Evolutionary conservation across 129 eudicot genomes (phyloP), one percentile per base, ranked within the genome.

Genomic region (Centella asiatica): DNA sequence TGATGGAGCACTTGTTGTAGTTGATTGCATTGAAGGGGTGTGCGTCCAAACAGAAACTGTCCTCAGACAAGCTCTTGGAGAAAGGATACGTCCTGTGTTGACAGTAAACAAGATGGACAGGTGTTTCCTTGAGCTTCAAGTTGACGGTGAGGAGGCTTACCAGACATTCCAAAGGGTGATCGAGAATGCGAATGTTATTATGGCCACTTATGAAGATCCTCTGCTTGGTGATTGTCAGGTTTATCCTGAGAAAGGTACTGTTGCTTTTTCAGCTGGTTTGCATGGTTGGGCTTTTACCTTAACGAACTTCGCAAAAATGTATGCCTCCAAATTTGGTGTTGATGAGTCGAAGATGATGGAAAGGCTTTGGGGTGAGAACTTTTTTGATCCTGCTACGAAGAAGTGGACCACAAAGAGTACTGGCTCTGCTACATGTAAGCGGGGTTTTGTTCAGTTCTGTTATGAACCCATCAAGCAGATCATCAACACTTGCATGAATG

Each of bases 91-190:
- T 17, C 85, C 85, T 18, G 81, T 79, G 6, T 62, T 78, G 31
- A 78, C 79, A 0, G 88, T 82, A 46, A 82, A 82, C 79, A 78
- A 82, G 74, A 82, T 82, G 88, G 84, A 82, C 79, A 72, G 85
- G 71, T 82, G 81, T 66, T 82, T 82, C 69, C 85, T 82, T 44
- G 89, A 83, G 75, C 89, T 83, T 19, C 85, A 79, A 66, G 80
- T 83, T 55, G 89, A 83, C 24, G 85, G 89, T 6, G 89, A 83
- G 76, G 85, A 83, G 61, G 89, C 85, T 6, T 79, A 79, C 66
- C 89, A 79, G 42, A 73, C 85, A 3, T 83, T 79, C 29, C 85
- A 79, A 49, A 76, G 82, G 60, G 89, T 83, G 45, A 75, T 83
- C 19, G 83, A 78, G 60, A 78, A 74, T 4, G 79, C 79, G 0